A percentile compares a stretch with the other conserved stretches of the same genome.
Conservation (phyloP, 805 yeast species). For the Starmerella geochares region DNA sequence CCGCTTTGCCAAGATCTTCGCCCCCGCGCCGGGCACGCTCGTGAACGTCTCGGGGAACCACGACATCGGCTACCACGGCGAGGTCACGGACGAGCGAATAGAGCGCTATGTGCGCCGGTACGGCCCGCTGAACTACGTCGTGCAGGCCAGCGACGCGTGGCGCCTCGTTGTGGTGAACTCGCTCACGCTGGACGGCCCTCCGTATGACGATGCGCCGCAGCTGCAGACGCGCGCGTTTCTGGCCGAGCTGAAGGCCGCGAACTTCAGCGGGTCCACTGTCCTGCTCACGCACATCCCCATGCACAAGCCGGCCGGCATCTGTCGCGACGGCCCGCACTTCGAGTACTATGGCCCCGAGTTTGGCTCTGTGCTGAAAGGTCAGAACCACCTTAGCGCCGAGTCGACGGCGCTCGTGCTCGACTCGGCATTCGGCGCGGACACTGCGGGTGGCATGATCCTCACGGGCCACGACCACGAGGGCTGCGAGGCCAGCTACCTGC, state of each 20-base stretch:
- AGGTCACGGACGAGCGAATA: constrained; percentile 85
- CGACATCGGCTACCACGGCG: constrained; percentile 92
- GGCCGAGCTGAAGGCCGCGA: constrained; percentile 40
- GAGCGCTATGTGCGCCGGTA: constrained; percentile 61
- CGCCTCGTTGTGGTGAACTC: constrained; percentile 82
- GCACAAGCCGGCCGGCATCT: constrained; percentile 68
- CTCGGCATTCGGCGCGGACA: constrained; percentile 47
- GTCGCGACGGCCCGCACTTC: constrained; percentile 76
- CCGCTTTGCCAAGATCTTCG: constrained; percentile 39
- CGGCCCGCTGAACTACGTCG: constrained; percentile 76
- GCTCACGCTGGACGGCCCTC: constrained; percentile 81
- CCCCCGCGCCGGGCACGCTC: constrained; percentile 32
- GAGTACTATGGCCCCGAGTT: constrained; percentile 47
- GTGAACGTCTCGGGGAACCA: constrained; percentile 89
- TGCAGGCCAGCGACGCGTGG: constrained; percentile 52
- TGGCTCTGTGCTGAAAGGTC: constrained; percentile 63
- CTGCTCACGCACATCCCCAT: constrained; percentile 84
- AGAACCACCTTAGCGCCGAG: constrained; percentile 67
- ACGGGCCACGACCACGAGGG: constrained; percentile 98
- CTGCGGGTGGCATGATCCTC: constrained; percentile 57
- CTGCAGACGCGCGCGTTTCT: constrained; percentile 66
- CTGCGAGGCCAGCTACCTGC: constrained; percentile 55
- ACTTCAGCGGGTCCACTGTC: constrained; percentile 67
- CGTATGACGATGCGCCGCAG: constrained; percentile 60
- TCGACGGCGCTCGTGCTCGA: constrained; percentile 59